These are phyloP conservation scores for Periconia digitata DNA, from an alignment of 2,329 filamentous ascomycete species.

Conservation along the genomic window DNA sequence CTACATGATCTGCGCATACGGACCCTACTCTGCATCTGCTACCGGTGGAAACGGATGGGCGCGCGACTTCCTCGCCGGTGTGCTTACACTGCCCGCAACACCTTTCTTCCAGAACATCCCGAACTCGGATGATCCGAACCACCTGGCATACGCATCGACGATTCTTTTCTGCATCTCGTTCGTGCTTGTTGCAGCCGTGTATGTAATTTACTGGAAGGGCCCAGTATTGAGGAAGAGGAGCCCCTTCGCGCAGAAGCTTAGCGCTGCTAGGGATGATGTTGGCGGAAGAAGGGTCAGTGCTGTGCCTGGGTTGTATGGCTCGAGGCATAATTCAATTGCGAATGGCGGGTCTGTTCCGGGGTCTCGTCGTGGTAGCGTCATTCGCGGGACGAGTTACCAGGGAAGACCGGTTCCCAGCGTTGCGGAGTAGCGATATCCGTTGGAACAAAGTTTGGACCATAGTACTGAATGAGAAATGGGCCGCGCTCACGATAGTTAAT, in stretches of 20 bases:
- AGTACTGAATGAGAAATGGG: too few relatives aligned
- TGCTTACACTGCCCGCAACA: slow-evolving; percentile 69
- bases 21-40: slow-evolving; percentile 73
- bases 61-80: slow-evolving; percentile 73
- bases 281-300: slow-evolving; percentile 35
- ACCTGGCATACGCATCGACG: slow-evolving; percentile 56
- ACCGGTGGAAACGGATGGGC: slow-evolving; percentile 78
- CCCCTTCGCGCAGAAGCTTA: slow-evolving; percentile 55
- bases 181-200: slow-evolving; percentile 45
- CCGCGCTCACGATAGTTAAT: too few relatives aligned
- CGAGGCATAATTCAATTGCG: slow-evolving; percentile 30
- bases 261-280: slow-evolving; percentile 33
- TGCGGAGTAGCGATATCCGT: background rate
- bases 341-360: slow-evolving; percentile 17
- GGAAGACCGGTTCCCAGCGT: background rate
- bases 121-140: slow-evolving; percentile 40
- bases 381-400: slow-evolving; percentile 21
- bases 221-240: slow-evolving; percentile 55
- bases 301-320: slow-evolving; percentile 34
- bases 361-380: slow-evolving; percentile 32
- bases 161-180: slow-evolving; percentile 57
- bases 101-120: slow-evolving; percentile 56
- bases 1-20: slow-evolving; percentile 77
- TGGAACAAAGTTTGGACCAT: background rate
- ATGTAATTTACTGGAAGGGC: slow-evolving; percentile 58